Conservation (phyloP, 2,329 filamentous ascomycete species). For the Talaromyces sp. region DNA sequence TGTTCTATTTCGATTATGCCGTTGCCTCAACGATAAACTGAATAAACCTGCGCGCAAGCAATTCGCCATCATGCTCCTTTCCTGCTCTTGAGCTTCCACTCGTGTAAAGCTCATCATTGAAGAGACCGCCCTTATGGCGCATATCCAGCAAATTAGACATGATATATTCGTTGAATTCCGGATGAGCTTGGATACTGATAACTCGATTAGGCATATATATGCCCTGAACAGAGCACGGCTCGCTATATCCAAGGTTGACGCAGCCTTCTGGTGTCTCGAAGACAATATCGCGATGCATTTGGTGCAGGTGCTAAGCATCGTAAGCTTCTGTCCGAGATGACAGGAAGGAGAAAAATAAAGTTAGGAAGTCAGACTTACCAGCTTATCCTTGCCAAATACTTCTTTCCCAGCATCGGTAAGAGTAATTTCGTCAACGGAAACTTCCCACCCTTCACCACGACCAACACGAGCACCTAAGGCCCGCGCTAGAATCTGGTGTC, state of each 20-base stretch:
- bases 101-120: slow-evolving; percentile 26
- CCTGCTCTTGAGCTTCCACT: slow-evolving; percentile 16
- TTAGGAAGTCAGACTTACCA: slow-evolving; percentile 20
- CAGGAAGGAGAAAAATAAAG: no score
- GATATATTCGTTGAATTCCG: slow-evolving; percentile 46
- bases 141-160: slow-evolving; percentile 39
- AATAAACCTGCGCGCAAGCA: slow-evolving; percentile 22
- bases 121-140: slow-evolving; percentile 25
- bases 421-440: slow-evolving; percentile 47
- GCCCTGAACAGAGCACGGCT: slow-evolving; percentile 48
- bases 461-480: slow-evolving; percentile 44
- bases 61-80: slow-evolving; percentile 3
- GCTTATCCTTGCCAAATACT: slow-evolving; percentile 38
- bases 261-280: slow-evolving; percentile 44
- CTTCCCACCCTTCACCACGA: slow-evolving; percentile 49
- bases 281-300: slow-evolving; percentile 55
- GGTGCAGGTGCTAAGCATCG: slow-evolving; percentile 36
- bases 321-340: not conserved
- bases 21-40: slow-evolving; percentile 19
- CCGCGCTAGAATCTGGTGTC: slow-evolving; percentile 53
- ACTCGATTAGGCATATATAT: slow-evolving; percentile 46
- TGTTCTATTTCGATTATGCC: not conserved
- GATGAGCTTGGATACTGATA: slow-evolving; percentile 54
- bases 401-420: slow-evolving; percentile 46
- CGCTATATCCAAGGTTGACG: slow-evolving; percentile 45